These are phyloP conservation scores for Mucor mucedo DNA, from an alignment of 371 early-diverging fungal genomes.

Conservation along the genomic window DNA sequence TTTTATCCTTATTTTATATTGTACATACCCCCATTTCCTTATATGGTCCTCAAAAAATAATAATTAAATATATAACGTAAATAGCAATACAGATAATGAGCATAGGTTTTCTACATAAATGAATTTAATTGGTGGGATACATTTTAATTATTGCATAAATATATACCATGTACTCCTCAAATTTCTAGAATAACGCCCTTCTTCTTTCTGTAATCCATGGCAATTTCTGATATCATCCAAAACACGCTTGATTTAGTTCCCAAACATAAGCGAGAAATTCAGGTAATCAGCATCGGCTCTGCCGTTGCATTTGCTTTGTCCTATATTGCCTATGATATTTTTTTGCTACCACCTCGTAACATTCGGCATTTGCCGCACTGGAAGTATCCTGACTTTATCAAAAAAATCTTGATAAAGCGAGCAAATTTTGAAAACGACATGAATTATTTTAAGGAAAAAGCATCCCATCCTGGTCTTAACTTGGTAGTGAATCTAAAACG, in stretches of 20 bases:
- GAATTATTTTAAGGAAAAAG: neutral
- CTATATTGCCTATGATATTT: neutral
- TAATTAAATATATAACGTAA: too few relatives aligned
- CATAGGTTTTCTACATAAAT: too few relatives aligned
- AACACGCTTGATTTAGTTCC: neutral
- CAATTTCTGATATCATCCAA: neutral
- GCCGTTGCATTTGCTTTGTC: neutral
- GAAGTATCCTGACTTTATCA: neutral
- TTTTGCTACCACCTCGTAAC: neutral
- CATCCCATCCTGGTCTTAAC: neutral
- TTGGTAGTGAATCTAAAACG: neutral
- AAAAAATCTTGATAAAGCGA: neutral
- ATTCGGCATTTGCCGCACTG: constrained; percentile 3
- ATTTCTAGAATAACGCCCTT: neutral
- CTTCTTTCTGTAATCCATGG: neutral
- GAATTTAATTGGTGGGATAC: too few relatives aligned
- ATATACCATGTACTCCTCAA: too few relatives aligned
- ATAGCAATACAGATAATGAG: too few relatives aligned
- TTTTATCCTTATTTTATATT: too few relatives aligned
- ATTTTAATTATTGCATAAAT: too few relatives aligned
- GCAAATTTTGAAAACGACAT: neutral
- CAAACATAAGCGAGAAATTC: neutral
- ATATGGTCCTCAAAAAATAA: too few relatives aligned
- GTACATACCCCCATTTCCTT: too few relatives aligned
- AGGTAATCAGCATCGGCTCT: neutral